Conservation (phyloP, 164 flowering plant species). For the Brasenia schreberi region DNA sequence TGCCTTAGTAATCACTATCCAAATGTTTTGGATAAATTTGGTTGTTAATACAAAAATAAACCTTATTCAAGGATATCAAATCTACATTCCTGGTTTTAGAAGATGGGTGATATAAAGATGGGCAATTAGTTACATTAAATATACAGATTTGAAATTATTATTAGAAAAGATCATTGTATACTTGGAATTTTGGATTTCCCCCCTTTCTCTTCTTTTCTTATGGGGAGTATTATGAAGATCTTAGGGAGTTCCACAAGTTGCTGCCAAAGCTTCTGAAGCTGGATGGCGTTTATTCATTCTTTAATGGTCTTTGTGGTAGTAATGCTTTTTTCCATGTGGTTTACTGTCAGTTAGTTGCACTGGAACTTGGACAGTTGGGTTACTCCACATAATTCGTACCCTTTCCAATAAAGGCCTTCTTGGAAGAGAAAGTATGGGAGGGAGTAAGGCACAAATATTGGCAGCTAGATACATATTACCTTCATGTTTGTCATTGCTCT, state of each 20-base stretch:
- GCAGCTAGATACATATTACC: constrained; percentile 94
- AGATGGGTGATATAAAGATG: no score
- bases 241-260: constrained; percentile 86
- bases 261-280: constrained; percentile 76
- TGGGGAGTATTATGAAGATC: constrained; percentile 92
- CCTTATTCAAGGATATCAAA: no score
- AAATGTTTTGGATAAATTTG: no score
- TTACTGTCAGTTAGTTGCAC: constrained; percentile 77
- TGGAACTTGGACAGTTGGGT: constrained; percentile 78
- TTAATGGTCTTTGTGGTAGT: constrained; percentile 93
- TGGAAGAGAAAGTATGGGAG: constrained; percentile 79
- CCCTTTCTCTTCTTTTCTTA: constrained; percentile 12
- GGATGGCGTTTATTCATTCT: constrained; percentile 82
- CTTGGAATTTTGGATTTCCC: no score
- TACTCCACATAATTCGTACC: constrained; percentile 79
- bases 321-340: constrained; percentile 97
- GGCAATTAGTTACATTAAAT: no score
- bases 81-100: no score
- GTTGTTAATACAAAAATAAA: no score
- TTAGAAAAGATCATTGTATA: no score
- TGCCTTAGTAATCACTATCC: no score
- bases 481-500: constrained; percentile 76
- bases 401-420: constrained; percentile 87
- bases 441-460: constrained; percentile 95
- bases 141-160: no score